Conservation (phyloP, 2,329 filamentous ascomycete genomes). For the Capronia coronata region DNA sequence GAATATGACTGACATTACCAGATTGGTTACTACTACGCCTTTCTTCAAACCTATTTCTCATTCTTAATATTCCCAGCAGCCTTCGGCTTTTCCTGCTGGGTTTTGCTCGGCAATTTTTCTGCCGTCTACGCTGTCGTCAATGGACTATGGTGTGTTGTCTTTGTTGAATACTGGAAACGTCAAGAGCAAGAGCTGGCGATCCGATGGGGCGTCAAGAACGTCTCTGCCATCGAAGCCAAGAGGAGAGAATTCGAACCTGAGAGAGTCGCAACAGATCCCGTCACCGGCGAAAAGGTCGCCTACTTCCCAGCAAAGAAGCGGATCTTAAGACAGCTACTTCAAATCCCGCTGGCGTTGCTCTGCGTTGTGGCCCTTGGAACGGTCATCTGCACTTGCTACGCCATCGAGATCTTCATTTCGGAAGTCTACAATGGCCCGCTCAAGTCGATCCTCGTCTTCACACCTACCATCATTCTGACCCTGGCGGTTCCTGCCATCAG, state of each 20-base stretch:
- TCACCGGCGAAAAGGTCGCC: slow-evolving; percentile 72
- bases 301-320: slow-evolving; percentile 72
- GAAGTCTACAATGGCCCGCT: slow-evolving; percentile 88
- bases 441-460: slow-evolving; percentile 76
- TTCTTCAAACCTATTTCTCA: slow-evolving; percentile 81
- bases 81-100: slow-evolving; percentile 70
- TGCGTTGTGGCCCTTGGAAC: slow-evolving; percentile 68
- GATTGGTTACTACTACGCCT: slow-evolving; percentile 94
- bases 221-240: slow-evolving; percentile 72
- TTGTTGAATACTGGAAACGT: slow-evolving; percentile 94
- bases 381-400: slow-evolving; percentile 80
- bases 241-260: slow-evolving; percentile 75
- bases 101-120: slow-evolving; percentile 79
- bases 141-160: slow-evolving; percentile 79
- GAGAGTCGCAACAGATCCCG: slow-evolving; percentile 65
- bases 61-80: slow-evolving; percentile 77
- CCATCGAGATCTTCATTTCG: slow-evolving; percentile 90
- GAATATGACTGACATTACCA: slow-evolving; percentile 28
- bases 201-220: slow-evolving; percentile 80
- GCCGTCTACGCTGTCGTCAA: slow-evolving; percentile 70
- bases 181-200: slow-evolving; percentile 81
- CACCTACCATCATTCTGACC: slow-evolving; percentile 83
- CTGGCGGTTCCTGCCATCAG: slow-evolving; percentile 72
- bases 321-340: slow-evolving; percentile 67
- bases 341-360: slow-evolving; percentile 75